Evolutionary conservation across 257 asterid species (phyloP), one percentile per base, ranked within the genome.

Genomic region (Lavandula angustifolia): DNA sequence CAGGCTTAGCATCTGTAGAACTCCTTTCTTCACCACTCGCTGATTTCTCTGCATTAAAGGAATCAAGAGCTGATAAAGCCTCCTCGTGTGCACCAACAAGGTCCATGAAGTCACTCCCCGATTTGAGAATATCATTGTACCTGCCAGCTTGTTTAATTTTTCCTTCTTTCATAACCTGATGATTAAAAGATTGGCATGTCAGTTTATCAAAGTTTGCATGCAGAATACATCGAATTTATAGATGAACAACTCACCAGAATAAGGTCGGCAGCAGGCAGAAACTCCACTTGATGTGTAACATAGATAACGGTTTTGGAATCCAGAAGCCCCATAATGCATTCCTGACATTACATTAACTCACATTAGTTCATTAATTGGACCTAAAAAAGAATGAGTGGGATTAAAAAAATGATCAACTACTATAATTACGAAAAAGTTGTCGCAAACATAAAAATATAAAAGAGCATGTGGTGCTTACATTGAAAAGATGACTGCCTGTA

Each of bases 231-330:
- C 49, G 62, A 64, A 7, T 46, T 35, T 37, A 68, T 13, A 52
- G 13, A 78, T 42, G 50, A 68, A 68, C 12, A 49, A 33, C 88
- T 82, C 69, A 88, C 98, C 95, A 89, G 27, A 73, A 89, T 85
- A 44, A 89, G 74, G 81, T 92, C 96, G 12, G 95, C 92, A 34
- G 85, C 82, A 7, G 96, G 98, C 63, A 91, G 75, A 72, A 91
- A 88, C 71, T 92, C 96, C 58, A 92, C 87, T 81, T 92, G 98
- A 67, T 92, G 96, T 0, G 96, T 89, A 43, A 92, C 96, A 62
- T 68, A 87, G 60, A 89, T 73, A 40, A 92, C 80, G 3, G 94
- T 84, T 80, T 87, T 89, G 6, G 85, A 75, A 16, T 73, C 38
- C 73, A 88, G 75, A 69, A 85, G 79, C 61, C 81, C 80, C 67